Conservation (phyloP, 176 grass and related monocot genomes). For the Dactylis glomerata region DNA sequence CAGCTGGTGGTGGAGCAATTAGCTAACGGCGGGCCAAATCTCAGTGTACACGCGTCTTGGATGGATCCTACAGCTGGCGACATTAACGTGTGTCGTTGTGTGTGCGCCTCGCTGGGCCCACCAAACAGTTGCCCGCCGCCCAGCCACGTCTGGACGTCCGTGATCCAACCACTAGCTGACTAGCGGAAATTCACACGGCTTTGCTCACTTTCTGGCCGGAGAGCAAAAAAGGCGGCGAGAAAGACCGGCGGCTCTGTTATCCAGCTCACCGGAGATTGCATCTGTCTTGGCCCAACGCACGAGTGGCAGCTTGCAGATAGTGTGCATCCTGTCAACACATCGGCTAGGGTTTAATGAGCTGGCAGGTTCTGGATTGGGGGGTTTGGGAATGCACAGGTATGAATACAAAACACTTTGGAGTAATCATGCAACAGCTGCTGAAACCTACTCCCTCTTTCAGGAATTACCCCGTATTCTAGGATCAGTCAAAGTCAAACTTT, state of each 20-base stretch:
- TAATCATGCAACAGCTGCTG: constrained; percentile 5
- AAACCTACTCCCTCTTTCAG: too few relatives aligned
- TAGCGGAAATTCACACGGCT: background rate
- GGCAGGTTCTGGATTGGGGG: background rate
- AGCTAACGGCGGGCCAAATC: constrained; percentile 25
- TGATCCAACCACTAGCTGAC: background rate
- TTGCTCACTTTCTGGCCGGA: background rate
- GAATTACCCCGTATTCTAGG: too few relatives aligned
- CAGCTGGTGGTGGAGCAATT: constrained; percentile 17
- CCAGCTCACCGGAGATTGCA: constrained; percentile 19
- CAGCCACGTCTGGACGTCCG: background rate
- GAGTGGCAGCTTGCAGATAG: background rate
- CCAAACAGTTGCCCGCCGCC: background rate
- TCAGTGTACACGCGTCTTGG: constrained; percentile 22
- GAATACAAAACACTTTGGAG: background rate
- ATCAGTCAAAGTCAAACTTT: too few relatives aligned
- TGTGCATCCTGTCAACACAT: background rate
- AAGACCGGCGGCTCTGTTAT: constrained; percentile 23
- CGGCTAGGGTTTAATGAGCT: background rate
- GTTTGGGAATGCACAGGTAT: background rate
- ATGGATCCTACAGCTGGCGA: constrained; percentile 19
- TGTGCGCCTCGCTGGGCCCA: background rate
- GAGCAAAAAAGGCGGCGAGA: constrained; percentile 5
- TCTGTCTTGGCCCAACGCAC: background rate
- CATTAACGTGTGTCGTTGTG: background rate